Evolutionary conservation across 257 asterid genomes (phyloP).

Genomic region (Penstemon davidsonii): DNA sequence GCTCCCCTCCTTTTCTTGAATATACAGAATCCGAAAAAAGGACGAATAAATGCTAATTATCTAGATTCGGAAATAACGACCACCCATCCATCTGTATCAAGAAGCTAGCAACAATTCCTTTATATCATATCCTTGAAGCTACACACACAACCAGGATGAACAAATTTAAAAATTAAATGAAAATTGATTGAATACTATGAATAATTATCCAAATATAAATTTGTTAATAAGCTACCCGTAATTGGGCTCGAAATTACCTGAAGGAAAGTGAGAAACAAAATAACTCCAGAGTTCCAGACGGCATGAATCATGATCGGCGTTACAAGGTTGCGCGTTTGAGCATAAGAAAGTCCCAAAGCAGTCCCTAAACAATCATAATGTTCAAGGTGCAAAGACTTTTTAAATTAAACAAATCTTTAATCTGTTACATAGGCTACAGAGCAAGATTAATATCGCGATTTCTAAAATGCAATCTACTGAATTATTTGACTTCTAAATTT

Average conservation of each 20-base stretch:
- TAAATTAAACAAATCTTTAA: too few relatives aligned
- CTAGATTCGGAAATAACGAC: too few relatives aligned
- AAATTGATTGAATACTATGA: background rate
- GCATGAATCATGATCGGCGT: constrained; percentile 89
- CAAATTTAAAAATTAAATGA: background rate
- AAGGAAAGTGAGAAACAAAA: constrained; percentile 84
- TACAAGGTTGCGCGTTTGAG: constrained; percentile 90
- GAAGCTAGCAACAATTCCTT: constrained; percentile 71
- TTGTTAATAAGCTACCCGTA: background rate
- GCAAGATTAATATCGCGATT: too few relatives aligned
- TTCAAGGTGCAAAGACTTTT: background rate
- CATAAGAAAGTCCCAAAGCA: constrained; percentile 82
- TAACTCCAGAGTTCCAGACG: constrained; percentile 92
- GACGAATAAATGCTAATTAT: too few relatives aligned
- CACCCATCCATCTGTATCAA: constrained; percentile 30
- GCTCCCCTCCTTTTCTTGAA: too few relatives aligned
- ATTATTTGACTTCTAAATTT: too few relatives aligned
- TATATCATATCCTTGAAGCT: constrained; percentile 93
- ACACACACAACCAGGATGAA: constrained; percentile 19
- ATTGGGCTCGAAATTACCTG: constrained; percentile 52
- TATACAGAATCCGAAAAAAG: too few relatives aligned
- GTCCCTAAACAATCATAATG: constrained; percentile 45
- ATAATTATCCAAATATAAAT: background rate
- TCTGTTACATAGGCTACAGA: too few relatives aligned
- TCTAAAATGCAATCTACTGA: too few relatives aligned